Evolutionary conservation across 2,329 filamentous ascomycete genomes (phyloP), one percentile per base, ranked within the genome.

Genomic region (Fusarium sp.): DNA sequence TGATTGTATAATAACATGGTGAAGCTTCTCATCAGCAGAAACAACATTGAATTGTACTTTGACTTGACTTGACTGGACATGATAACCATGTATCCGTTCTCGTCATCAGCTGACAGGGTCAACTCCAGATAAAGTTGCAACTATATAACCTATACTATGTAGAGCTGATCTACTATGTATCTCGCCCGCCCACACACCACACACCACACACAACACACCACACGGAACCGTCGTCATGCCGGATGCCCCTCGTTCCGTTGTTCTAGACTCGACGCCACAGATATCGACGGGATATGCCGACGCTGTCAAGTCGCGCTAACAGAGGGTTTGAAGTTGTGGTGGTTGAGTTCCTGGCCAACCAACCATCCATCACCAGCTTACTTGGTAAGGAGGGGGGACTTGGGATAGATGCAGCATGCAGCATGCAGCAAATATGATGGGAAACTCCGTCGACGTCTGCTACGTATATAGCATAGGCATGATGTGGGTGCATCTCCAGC

Each of bases 251-350:
- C 13, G 48, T 57, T 61, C 51, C 27, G 48, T 37, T 23, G 32
- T 43, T 54, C 55, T 59, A 50, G 56, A 50, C 51, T 27, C 25
- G 38, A 13, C 42, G 41, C 35, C 47, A 45, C 9, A 48, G 31
- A 46, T 56, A 44, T 47, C 33, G 33, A 50, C 61, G 61, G 61
- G 19, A 53, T 39, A 57, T 61, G 27, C 61, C 61, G 61, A 49
- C 19, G 33, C 41, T 53, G 36, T 49, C 44, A 52, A 51, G 31
- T 39, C 33, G 33, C 36, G 49, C 61, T 52, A 44, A 36, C 9
- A 53, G 33, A 37, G 58, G 46, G 46, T 55, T 51, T 51, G 35
- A 32, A 46, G 39, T 36, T 51, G 47, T 61, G 55, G 60, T 61
- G 60, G 44, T 64, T 57, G 41, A 62, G 51, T 62, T 62, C 21